Base-by-base conservation (phyloP, 768 basidiomycete species). In the Lactifluus pinguis region DNA sequence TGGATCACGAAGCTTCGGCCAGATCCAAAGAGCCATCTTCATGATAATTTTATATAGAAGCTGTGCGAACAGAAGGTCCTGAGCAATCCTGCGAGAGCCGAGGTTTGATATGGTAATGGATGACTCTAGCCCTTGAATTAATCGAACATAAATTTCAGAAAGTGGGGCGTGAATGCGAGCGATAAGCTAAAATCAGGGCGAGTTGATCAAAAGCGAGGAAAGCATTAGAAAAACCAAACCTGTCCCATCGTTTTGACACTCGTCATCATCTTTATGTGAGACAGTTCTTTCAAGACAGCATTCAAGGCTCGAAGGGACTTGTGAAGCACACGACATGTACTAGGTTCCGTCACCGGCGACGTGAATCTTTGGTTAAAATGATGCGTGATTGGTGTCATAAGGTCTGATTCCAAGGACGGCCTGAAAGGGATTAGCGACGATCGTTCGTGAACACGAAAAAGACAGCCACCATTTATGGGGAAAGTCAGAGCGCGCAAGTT, bases 401-500 rank as follows among this genome's bases (percentile, higher is more conserved):
- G 76, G 51, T 78, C 72, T 6, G 76, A 72, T 21, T 88, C 70
- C 9, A 89, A 76, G 51, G 74, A 77, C 15, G 83, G 79, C 89
- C 89, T 90, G 51, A 53, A 36, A 54, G 14, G 14, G 6, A 17
- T 56, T 42, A 49, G 41, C 15, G 34, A 49, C n/a, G 21, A 41
- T 49, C 17, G 47, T 52, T 11, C 15, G 21, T 21, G n/a, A 8
- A 47, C 54, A 36, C 19, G 17, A 47, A 41, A 8, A 7, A 45
- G 39, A 21, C 54, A 76, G 61, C 19, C 69, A 87, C 92, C 92
- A 95, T 42, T 77, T 77, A 36, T 68, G 72, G 9, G 90, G 89
- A 70, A 82, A 92, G 67, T 95, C 93, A 21, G 79, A 70, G 36
- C 93, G 82, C 7, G 90, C 86, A 54, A 94, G 81, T 69, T 86